A percentile compares a stretch with the other conserved stretches of the same genome.
These are phyloP conservation scores for Colletotrichum tofieldiae DNA, from an alignment of 2,329 filamentous ascomycete species.

Conservation along the genomic window DNA sequence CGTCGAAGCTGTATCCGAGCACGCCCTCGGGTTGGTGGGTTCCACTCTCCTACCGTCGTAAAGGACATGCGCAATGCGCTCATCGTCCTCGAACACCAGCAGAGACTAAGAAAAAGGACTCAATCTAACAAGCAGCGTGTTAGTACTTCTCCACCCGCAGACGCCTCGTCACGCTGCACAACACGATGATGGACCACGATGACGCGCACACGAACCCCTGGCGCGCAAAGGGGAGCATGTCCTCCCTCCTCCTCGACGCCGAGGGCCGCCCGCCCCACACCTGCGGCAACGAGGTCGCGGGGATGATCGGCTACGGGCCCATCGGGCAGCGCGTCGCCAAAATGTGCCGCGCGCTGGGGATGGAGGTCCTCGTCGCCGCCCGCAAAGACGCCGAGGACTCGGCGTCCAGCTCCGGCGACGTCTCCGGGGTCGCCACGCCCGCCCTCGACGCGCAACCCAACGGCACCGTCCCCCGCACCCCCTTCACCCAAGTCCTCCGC, in stretches of 20 bases:
- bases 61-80: neutral
- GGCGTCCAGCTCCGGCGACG: neutral
- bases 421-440: neutral
- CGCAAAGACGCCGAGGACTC: conserved; percentile 41
- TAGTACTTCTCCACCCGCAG: conserved; percentile 46
- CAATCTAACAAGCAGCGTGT: neutral
- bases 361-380: conserved; percentile 46
- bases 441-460: neutral
- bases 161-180: conserved; percentile 45
- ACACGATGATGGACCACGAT: conserved; percentile 42
- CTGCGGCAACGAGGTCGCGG: conserved; percentile 49
- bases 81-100: neutral
- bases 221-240: conserved; percentile 43
- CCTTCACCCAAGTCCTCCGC: conserved; percentile 46
- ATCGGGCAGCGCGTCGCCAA: conserved; percentile 46
- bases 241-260: conserved; percentile 40
- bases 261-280: conserved; percentile 46
- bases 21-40: conserved; percentile 45
- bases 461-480: conserved; percentile 21
- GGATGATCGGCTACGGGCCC: conserved; percentile 49
- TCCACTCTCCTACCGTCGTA: neutral
- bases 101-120: no score
- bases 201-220: conserved; percentile 38
- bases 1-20: conserved; percentile 46
- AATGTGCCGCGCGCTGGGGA: conserved; percentile 46